A percentile compares a stretch with the other conserved stretches of the same genome.
Evolutionary conservation across 192 early-diverging fungal species (phyloP).

Genomic region (Coemansia sp.): DNA sequence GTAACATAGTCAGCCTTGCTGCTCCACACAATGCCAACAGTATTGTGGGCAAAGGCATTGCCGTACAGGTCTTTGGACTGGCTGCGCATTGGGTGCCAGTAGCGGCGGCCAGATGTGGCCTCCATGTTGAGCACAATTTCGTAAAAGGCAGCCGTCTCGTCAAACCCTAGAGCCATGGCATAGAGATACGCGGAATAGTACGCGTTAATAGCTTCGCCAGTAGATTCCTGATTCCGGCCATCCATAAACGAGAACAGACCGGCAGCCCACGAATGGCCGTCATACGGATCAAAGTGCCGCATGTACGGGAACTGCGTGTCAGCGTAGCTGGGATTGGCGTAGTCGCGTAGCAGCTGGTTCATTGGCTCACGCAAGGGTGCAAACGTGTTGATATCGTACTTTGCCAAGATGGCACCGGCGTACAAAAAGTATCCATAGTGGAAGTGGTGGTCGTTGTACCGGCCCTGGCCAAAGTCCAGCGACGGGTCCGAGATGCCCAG

Average conservation of each 20-base stretch:
- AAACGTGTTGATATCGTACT: slow-evolving; percentile 41
- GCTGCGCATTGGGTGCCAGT: slow-evolving; percentile 55
- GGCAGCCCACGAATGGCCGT: slow-evolving; percentile 67
- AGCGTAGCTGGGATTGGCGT: slow-evolving; percentile 52
- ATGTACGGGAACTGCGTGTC: slow-evolving; percentile 58
- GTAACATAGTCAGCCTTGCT: slow-evolving; percentile 54
- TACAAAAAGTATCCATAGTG: slow-evolving; percentile 63
- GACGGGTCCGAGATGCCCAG: slow-evolving; percentile 29
- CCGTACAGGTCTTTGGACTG: slow-evolving; percentile 37
- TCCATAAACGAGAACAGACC: slow-evolving; percentile 55
- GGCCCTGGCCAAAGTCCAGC: slow-evolving; percentile 58
- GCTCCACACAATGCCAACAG: slow-evolving; percentile 55
- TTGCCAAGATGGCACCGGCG: slow-evolving; percentile 54
- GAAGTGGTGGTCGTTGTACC: slow-evolving; percentile 65
- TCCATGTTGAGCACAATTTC: slow-evolving; percentile 57
- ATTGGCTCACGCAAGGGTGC: slow-evolving; percentile 33
- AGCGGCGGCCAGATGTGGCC: slow-evolving; percentile 42
- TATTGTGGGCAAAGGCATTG: slow-evolving; percentile 39
- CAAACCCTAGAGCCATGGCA: slow-evolving; percentile 37
- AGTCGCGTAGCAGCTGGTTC: slow-evolving; percentile 57
- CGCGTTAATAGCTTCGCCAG: slow-evolving; percentile 58
- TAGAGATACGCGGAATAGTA: slow-evolving; percentile 59
- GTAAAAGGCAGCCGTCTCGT: slow-evolving; percentile 44
- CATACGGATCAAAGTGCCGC: slow-evolving; percentile 62
- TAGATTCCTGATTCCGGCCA: slow-evolving; percentile 58